Base-by-base conservation (phyloP, 2,329 filamentous ascomycete species). In the Penicillium sp. region DNA sequence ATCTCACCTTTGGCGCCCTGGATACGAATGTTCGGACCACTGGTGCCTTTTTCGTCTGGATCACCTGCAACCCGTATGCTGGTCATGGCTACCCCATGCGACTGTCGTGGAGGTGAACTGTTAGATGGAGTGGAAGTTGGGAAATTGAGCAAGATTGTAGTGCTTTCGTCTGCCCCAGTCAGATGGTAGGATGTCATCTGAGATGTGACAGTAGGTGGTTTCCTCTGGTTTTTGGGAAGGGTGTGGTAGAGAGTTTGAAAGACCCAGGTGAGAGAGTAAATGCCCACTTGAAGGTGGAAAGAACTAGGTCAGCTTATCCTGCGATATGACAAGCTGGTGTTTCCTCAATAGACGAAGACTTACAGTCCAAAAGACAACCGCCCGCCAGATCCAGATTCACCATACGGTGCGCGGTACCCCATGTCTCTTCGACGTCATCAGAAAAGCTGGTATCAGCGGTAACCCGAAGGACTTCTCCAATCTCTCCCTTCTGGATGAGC, bases 241-340 rank as follows among this genome's bases (percentile, higher is more conserved):
- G 84, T 78, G 62, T 88, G 85, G 67, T 94, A 94, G 17, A 94
- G 74, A 30, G 82, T 83, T 66, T 94, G 86, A 74, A 90, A 93
- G 33, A 92, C 76, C 88, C 88, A 95, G 20, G 86, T 93, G 45
- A 95, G 67, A 31, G 85, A 79, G 69, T 95, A 95, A 63, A 95
- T 84, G 44, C 88, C 88, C 40, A 95, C 65, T 67, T n/a, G 11
- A 18, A 8, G 16, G 5, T 10, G 6, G 22, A 32, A 18, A 15
- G 18, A n/a, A n/a, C n/a, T n/a, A 35, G 37, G 12, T 17, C 30
- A 27, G 6, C 22, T 6, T 23, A 6, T 23, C 22, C 22, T 23
- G 11, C 22, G n/a, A n/a, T n/a, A n/a, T n/a, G n/a, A n/a, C n/a
- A n/a, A n/a, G n/a, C n/a, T n/a, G n/a, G n/a, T n/a, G n/a, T n/a